phyloP scores from a whole-genome alignment of 2,329 filamentous ascomycete genomes.

The Colletotrichum godetiae region DNA sequence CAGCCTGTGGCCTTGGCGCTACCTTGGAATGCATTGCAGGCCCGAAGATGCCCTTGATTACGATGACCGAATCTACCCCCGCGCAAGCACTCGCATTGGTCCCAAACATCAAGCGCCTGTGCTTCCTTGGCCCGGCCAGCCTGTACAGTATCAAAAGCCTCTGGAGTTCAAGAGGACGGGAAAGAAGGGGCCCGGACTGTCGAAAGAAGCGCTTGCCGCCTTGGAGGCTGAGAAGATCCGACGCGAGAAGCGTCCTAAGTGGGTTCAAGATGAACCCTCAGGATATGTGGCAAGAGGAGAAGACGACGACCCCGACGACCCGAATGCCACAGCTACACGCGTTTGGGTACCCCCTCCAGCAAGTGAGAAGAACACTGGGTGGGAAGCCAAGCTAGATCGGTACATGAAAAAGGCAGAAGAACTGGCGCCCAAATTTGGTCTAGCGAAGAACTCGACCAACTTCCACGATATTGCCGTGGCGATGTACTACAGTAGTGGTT shows the following conservation, averaged over 20 bases:
- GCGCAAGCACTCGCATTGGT: conserved; percentile 91
- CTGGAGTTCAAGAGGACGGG: conserved; percentile 85
- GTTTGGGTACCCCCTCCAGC: conserved; percentile 81
- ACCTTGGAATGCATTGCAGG: conserved; percentile 94
- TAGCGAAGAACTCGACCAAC: conserved; percentile 84
- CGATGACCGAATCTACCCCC: conserved; percentile 96
- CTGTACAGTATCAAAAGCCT: conserved; percentile 91
- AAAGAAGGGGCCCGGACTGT: conserved; percentile 81
- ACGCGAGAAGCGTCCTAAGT: conserved; percentile 86
- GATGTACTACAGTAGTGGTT: conserved; percentile 77
- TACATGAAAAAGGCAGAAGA: conserved; percentile 80
- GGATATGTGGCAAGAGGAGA: conserved; percentile 89
- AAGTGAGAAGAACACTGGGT: conserved; percentile 71
- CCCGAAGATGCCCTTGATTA: conserved; percentile 96
- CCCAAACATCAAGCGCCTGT: conserved; percentile 92
- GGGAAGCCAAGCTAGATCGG: conserved; percentile 65
- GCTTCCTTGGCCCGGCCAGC: conserved; percentile 83
- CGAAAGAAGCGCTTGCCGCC: conserved; percentile 83
- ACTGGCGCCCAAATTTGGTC: conserved; percentile 73
- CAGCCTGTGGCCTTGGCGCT: conserved; percentile 95
- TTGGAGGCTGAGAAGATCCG: conserved; percentile 85
- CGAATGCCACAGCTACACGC: conserved; percentile 78
- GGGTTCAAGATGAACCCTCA: conserved; percentile 90
- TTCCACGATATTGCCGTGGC: conserved; percentile 86
- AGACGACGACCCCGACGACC: conserved; percentile 77